Base-by-base conservation (phyloP, 768 basidiomycete genomes). In the Tulasnella sp. region DNA sequence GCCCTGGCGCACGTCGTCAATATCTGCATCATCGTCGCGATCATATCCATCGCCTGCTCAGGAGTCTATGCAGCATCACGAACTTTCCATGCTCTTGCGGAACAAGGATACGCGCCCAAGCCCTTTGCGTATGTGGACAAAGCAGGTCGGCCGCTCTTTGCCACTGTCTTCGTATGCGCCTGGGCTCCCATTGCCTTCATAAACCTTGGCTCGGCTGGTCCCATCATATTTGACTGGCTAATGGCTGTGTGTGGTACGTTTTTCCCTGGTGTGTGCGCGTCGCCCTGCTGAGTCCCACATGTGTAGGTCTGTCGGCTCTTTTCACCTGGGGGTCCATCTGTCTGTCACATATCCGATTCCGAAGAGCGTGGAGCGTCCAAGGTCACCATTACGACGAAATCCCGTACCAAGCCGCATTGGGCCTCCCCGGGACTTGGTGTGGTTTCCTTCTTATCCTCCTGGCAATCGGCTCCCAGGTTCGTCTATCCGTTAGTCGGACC, bases 21-120 rank as follows among this genome's bases (percentile, higher is more conserved):
- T 63, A 79, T 79, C 0, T 79, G 82, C 19, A 75, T 83, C 51
- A 75, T 84, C 57, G 81, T 81, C 32, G 79, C 80, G 0, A 80
- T 81, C 2, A 65, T 82, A 48, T 81, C 79, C 14, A 78, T 80
- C n/a, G 79, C 77, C 2, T 78, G 81, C 61, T 78, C 78, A 0
- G 80, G 77, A 64, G 80, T 83, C 65, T 83, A 78, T 62, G 82
- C 79, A 4, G 78, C 78, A 54, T 81, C 81, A 2, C 74, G 81
- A 1, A 78, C 80, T 73, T 65, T 82, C 6, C 67, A 75, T 32
- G 75, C 79, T 0, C 71, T 86, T n/a, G 83, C 82, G 4, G 75
- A 77, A 57, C 69, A 71, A 19, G 83, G 83, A 0, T 76, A 82
- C 61, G 84, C 83, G 0, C 84, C 84, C 14, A 71, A 69, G 29